A percentile compares a stretch with the other conserved stretches of the same genome.
These are phyloP conservation scores for Orbilia oligospora DNA, from an alignment of 2,329 filamentous ascomycete species.

Conservation along the genomic window DNA sequence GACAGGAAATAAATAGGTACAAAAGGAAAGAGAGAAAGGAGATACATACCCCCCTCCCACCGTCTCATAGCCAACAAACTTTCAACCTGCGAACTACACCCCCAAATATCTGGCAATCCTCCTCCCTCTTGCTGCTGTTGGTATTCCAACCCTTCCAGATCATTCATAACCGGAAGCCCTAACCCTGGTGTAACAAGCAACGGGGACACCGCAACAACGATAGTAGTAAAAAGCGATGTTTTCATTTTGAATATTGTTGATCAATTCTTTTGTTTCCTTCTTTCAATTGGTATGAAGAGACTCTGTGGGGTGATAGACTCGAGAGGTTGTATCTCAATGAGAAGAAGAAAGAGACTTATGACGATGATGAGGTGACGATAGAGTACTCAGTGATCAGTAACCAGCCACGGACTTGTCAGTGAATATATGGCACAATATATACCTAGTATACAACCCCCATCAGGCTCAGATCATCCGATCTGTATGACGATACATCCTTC, in stretches of 20 bases:
- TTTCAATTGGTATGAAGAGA: background rate
- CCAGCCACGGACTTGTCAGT: background rate
- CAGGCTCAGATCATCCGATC: conserved; percentile 1
- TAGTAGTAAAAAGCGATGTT: conserved; percentile 10
- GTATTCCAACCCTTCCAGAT: background rate
- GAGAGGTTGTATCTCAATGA: background rate
- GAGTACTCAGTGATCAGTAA: conserved; percentile 1
- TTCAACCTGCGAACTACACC: conserved; percentile 44
- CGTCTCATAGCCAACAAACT: conserved; percentile 12
- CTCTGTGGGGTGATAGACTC: background rate
- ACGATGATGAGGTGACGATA: background rate
- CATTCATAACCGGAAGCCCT: conserved; percentile 14
- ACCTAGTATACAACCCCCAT: background rate
- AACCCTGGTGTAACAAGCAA: conserved; percentile 17
- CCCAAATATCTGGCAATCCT: conserved; percentile 4
- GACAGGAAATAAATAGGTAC: background rate
- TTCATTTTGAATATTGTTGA: conserved; percentile 21
- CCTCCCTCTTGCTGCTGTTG: background rate
- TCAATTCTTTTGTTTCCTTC: background rate
- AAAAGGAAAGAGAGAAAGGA: background rate
- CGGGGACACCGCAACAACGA: conserved; percentile 12
- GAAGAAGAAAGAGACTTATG: too few species aligned
- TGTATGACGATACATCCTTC: background rate
- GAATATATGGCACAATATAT: too few species aligned
- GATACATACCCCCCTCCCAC: conserved; percentile 40